phyloP scores from a whole-genome alignment of 164 flowering plant species.

The Vitis rupestris region DNA sequence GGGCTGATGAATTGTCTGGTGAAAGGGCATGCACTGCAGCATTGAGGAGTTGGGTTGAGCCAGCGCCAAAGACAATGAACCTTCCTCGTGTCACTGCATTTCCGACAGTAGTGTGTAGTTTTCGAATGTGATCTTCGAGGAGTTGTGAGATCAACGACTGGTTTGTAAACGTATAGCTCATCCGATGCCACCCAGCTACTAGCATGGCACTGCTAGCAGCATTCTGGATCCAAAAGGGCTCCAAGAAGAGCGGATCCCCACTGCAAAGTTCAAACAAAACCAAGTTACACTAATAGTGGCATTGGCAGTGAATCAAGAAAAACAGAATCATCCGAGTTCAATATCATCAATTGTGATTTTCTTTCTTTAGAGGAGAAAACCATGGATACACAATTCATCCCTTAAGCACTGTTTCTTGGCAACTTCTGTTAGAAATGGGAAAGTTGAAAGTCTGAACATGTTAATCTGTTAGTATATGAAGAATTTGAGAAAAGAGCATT shows the following conservation, averaged over 20 bases:
- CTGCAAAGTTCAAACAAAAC: slow-evolving; percentile 24
- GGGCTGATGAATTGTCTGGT: slow-evolving; percentile 20
- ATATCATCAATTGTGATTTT: too few relatives aligned
- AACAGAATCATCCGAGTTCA: too few relatives aligned
- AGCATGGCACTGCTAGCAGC: slow-evolving; percentile 42
- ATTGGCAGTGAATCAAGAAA: neutral
- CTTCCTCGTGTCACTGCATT: slow-evolving; percentile 56
- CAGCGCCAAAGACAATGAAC: slow-evolving; percentile 61
- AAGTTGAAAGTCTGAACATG: too few relatives aligned
- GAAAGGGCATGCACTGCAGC: slow-evolving; percentile 73
- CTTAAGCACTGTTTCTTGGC: too few relatives aligned
- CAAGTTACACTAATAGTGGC: too few relatives aligned
- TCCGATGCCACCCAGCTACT: slow-evolving; percentile 66
- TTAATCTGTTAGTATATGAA: too few relatives aligned
- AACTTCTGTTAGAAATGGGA: too few relatives aligned
- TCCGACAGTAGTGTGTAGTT: slow-evolving; percentile 47
- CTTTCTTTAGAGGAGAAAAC: too few relatives aligned
- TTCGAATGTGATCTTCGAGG: slow-evolving; percentile 42
- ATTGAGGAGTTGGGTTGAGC: slow-evolving; percentile 69
- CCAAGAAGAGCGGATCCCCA: slow-evolving; percentile 68
- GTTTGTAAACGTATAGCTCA: slow-evolving; percentile 46
- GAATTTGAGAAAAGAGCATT: too few relatives aligned
- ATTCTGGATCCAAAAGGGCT: slow-evolving; percentile 65
- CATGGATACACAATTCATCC: too few relatives aligned
- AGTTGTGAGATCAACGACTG: slow-evolving; percentile 21